A percentile compares a stretch with the other conserved stretches of the same genome.
phyloP scores from a whole-genome alignment of 2,329 filamentous ascomycete species.

The Fusarium burgessii region DNA sequence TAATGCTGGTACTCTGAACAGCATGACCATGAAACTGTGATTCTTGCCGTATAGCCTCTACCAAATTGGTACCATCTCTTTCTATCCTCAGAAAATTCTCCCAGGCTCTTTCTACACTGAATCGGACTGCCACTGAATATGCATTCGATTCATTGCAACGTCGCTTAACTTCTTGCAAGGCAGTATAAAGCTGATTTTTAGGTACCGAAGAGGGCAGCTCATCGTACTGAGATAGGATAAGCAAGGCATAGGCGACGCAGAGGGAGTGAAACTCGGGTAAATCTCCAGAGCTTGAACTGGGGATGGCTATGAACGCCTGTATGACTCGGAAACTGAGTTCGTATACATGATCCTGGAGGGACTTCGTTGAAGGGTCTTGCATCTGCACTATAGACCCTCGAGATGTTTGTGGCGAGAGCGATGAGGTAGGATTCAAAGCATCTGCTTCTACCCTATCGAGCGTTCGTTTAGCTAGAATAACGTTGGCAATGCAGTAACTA shows the following conservation, averaged over 20 bases:
- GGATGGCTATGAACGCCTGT: constrained; percentile 19
- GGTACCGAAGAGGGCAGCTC: constrained; percentile 8
- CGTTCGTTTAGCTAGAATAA: constrained; percentile 26
- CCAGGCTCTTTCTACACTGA: constrained; percentile 28
- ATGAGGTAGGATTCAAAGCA: background rate
- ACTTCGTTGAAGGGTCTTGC: constrained; percentile 12
- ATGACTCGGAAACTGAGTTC: constrained; percentile 23
- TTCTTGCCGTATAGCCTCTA: background rate
- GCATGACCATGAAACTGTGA: background rate
- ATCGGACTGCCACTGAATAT: constrained; percentile 20
- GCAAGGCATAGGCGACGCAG: constrained; percentile 25
- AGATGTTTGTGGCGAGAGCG: constrained; percentile 5
- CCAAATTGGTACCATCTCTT: background rate
- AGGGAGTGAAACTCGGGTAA: constrained; percentile 27
- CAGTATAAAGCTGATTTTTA: background rate
- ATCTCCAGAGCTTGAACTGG: constrained; percentile 19
- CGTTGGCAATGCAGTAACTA: constrained; percentile 23
- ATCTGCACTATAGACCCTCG: background rate
- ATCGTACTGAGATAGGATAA: constrained; percentile 27
- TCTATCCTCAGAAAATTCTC: constrained; percentile 14
- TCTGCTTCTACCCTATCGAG: constrained; percentile 16
- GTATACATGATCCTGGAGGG: constrained; percentile 14
- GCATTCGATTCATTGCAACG: constrained; percentile 18
- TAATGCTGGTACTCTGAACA: background rate
- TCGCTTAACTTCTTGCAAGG: constrained; percentile 14